Evolutionary conservation across 2,329 filamentous ascomycete species (phyloP).

Genomic region (Aspergillus costaricaensis): DNA sequence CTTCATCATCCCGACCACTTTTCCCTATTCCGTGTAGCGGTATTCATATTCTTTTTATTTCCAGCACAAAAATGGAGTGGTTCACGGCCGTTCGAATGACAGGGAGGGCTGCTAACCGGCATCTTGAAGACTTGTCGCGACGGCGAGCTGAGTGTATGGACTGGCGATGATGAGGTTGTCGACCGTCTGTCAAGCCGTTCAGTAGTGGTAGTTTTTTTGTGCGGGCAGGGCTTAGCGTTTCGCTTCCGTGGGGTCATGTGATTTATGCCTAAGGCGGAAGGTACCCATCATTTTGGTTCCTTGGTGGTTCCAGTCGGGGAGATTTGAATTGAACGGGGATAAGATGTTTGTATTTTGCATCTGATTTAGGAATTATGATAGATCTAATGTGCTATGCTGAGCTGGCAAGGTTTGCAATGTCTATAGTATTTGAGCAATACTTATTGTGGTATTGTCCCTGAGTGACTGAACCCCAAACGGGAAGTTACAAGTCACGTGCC

Average conservation of each 20-base stretch:
- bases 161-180: slow-evolving; percentile 37
- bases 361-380: background rate
- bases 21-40: background rate
- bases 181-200: slow-evolving; percentile 31
- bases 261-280: slow-evolving; percentile 26
- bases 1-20: background rate
- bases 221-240: slow-evolving; percentile 44
- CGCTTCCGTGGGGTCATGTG: slow-evolving; percentile 43
- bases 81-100: background rate
- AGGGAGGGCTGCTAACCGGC: slow-evolving; percentile 49
- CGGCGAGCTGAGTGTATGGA: slow-evolving; percentile 43
- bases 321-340: background rate
- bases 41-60: background rate
- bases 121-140: slow-evolving; percentile 54
- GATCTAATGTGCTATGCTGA: background rate
- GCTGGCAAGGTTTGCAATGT: background rate
- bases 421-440: background rate
- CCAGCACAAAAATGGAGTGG: background rate
- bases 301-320: background rate
- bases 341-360: background rate
- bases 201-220: slow-evolving; percentile 40
- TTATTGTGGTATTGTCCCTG: background rate
- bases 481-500: background rate
- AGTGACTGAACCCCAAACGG: background rate
- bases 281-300: background rate